These are phyloP conservation scores for Asclepias syriaca DNA, from an alignment of 257 asterid species.

Conservation along the genomic window DNA sequence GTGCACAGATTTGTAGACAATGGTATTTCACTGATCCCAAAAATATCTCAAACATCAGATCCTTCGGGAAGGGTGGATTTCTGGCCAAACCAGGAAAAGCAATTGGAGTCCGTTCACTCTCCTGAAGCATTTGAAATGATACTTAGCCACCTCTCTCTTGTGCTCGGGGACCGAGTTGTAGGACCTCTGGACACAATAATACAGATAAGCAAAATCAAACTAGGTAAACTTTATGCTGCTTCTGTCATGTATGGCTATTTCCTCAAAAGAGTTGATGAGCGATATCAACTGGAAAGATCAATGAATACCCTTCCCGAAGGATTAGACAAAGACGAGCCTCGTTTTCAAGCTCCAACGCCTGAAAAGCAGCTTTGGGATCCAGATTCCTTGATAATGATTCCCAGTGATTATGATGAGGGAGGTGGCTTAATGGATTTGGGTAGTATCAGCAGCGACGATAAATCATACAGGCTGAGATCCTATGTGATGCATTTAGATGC, in stretches of 20 bases:
- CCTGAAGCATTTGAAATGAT: slow-evolving; percentile 93
- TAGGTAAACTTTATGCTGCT: slow-evolving; percentile 94
- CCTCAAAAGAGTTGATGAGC: slow-evolving; percentile 86
- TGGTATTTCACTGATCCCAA: slow-evolving; percentile 69
- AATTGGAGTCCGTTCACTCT: slow-evolving; percentile 81
- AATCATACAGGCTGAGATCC: slow-evolving; percentile 54
- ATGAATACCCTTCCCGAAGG: slow-evolving; percentile 88
- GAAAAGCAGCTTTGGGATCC: slow-evolving; percentile 80
- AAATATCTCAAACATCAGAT: slow-evolving; percentile 57
- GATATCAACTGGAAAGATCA: slow-evolving; percentile 86
- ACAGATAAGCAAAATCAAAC: slow-evolving; percentile 81
- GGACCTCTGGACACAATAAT: slow-evolving; percentile 60
- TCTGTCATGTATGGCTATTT: slow-evolving; percentile 92
- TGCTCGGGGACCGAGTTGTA: slow-evolving; percentile 66
- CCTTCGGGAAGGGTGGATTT: slow-evolving; percentile 70
- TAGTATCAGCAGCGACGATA: slow-evolving; percentile 31
- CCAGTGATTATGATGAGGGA: slow-evolving; percentile 57
- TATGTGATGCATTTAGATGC: slow-evolving; percentile 92
- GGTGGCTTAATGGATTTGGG: slow-evolving; percentile 36
- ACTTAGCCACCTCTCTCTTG: slow-evolving; percentile 68
- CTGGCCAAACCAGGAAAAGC: slow-evolving; percentile 87
- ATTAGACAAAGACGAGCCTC: slow-evolving; percentile 38
- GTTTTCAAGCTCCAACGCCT: slow-evolving; percentile 38
- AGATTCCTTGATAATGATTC: slow-evolving; percentile 61
- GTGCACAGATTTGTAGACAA: slow-evolving; percentile 69